A percentile compares a stretch with the other conserved stretches of the same genome.
Evolutionary conservation across 805 yeast species (phyloP).

Genomic region (Hemisphaericaspora nanyangensis): DNA sequence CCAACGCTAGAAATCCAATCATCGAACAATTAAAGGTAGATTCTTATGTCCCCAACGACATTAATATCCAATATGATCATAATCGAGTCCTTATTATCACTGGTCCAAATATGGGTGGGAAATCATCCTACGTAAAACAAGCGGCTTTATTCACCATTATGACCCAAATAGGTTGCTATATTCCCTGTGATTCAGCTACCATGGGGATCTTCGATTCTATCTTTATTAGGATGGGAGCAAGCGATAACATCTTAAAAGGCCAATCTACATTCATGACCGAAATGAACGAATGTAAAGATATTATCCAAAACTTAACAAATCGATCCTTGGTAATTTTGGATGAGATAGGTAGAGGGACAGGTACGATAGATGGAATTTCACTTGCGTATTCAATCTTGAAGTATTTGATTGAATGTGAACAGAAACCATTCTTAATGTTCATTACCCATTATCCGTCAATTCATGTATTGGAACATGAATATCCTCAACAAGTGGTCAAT

Average conservation of each 20-base stretch:
- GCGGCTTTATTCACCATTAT: slow-evolving; percentile 66
- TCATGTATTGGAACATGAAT: slow-evolving; percentile 44
- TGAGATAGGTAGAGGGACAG: slow-evolving; percentile 82
- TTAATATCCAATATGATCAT: slow-evolving; percentile 42
- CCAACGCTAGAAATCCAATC: slow-evolving; percentile 64
- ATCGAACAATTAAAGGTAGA: slow-evolving; percentile 44
- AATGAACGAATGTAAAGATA: slow-evolving; percentile 60
- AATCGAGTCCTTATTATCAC: slow-evolving; percentile 63
- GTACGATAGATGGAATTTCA: slow-evolving; percentile 69
- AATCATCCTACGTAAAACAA: slow-evolving; percentile 71
- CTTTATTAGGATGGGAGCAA: slow-evolving; percentile 83
- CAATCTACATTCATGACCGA: slow-evolving; percentile 84
- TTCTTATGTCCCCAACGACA: slow-evolving; percentile 63
- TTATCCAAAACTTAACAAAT: slow-evolving; percentile 49
- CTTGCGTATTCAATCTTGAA: slow-evolving; percentile 71
- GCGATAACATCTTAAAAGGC: slow-evolving; percentile 69
- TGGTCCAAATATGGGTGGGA: slow-evolving; percentile 90
- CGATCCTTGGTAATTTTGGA: slow-evolving; percentile 64
- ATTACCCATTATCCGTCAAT: slow-evolving; percentile 82
- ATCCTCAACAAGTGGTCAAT: slow-evolving; percentile 42
- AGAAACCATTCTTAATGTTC: slow-evolving; percentile 60
- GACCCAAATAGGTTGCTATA: slow-evolving; percentile 74
- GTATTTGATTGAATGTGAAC: slow-evolving; percentile 41
- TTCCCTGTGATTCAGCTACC: slow-evolving; percentile 61
- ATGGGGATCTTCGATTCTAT: slow-evolving; percentile 73